Conservation (phyloP, 345 rosid genomes). For the Populus davidiana region DNA sequence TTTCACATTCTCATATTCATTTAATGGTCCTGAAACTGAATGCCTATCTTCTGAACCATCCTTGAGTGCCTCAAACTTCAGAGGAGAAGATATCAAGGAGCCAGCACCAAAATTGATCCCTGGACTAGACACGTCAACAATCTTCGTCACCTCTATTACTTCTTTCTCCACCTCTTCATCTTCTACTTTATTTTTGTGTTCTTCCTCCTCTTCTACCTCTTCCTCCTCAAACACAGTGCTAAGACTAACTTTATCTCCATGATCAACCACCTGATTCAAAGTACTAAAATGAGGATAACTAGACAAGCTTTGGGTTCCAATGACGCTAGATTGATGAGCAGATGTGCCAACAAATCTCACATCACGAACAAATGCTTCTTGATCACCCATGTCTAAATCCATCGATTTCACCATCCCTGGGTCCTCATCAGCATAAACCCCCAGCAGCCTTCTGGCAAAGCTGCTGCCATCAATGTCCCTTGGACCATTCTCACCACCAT, state of each 20-base stretch:
- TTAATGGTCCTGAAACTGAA: neutral
- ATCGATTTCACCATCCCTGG: slow-evolving; percentile 97
- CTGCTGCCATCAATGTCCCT: slow-evolving; percentile 52
- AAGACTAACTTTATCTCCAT: slow-evolving; percentile 48
- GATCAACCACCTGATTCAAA: slow-evolving; percentile 28
- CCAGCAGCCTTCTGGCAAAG: slow-evolving; percentile 66
- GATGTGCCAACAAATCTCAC: slow-evolving; percentile 31
- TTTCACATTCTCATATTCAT: slow-evolving; percentile 17
- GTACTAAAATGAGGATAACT: slow-evolving; percentile 28
- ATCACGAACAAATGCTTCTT: slow-evolving; percentile 48
- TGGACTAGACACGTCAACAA: slow-evolving; percentile 13
- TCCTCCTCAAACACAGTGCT: slow-evolving; percentile 96
- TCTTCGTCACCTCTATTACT: slow-evolving; percentile 67
- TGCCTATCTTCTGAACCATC: neutral
- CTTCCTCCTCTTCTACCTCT: slow-evolving; percentile 51
- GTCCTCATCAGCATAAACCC: slow-evolving; percentile 64
- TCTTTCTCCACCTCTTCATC: slow-evolving; percentile 86
- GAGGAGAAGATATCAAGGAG: slow-evolving; percentile 23
- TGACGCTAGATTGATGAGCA: slow-evolving; percentile 17
- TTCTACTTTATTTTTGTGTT: slow-evolving; percentile 22
- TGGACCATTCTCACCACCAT: slow-evolving; percentile 26
- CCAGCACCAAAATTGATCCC: slow-evolving; percentile 11
- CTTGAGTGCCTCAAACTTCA: slow-evolving; percentile 18
- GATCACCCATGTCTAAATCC: slow-evolving; percentile 90
- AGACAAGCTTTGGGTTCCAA: slow-evolving; percentile 24